Percentiles rank a stretch among this genome's conserved stretches.
Evolutionary conservation across 2,329 filamentous ascomycete species (phyloP).

Genomic region (Epichloe bromicola): DNA sequence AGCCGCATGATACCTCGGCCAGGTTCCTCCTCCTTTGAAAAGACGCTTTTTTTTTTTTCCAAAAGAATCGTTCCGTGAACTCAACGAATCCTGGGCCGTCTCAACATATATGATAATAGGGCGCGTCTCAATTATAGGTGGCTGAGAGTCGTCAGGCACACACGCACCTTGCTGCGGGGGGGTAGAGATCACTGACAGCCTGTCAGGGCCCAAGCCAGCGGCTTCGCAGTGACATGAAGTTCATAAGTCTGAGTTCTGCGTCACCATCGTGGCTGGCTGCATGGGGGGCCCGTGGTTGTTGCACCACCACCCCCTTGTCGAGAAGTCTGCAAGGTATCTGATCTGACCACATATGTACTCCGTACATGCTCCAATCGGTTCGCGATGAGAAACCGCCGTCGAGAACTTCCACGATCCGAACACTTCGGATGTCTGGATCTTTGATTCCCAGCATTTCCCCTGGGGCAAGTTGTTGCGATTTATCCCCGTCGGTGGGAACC

Average conservation of each 20-base stretch:
- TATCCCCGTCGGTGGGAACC: too few relatives aligned
- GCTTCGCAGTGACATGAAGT: neutral
- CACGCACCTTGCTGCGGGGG: neutral
- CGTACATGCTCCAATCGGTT: neutral
- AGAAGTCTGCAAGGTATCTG: constrained; percentile 3
- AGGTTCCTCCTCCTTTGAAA: neutral
- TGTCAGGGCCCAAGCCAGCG: neutral
- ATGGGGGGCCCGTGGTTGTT: neutral
- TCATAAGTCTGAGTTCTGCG: neutral
- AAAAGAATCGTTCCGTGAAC: neutral
- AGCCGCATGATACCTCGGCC: neutral
- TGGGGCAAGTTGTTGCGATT: too few relatives aligned
- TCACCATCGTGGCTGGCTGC: constrained; percentile 5
- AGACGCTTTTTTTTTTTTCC: neutral
- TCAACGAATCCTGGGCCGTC: neutral
- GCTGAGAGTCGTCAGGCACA: neutral
- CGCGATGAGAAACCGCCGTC: neutral
- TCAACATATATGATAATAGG: neutral
- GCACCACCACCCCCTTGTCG: constrained; percentile 1
- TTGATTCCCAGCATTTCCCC: neutral
- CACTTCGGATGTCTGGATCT: neutral
- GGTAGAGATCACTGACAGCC: constrained; percentile 1
- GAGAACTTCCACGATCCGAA: neutral
- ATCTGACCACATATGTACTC: neutral
- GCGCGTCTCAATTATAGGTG: constrained; percentile 1